Base-by-base conservation (phyloP, 1,284 basidiomycete genomes). In the Flammula alnicola region DNA sequence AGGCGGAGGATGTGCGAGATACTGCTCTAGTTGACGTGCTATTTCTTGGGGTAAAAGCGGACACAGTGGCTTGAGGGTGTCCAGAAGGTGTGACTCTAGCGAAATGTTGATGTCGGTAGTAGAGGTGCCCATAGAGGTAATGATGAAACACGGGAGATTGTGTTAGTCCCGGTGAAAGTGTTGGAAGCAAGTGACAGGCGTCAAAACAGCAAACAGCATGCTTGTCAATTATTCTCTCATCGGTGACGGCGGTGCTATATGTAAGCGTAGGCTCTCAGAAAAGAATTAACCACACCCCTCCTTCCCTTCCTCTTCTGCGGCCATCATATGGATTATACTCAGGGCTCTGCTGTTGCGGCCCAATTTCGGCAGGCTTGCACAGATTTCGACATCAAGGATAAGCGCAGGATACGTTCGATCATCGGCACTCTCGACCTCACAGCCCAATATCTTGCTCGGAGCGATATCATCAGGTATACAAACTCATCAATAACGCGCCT, bases 71-170 rank as follows among this genome's bases (percentile, higher is more conserved):
- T 59, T 63, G 19, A 91, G 71, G 41, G 65, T 58, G 27, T 78
- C 71, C 12, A 72, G 54, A 20, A 91, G 78, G 63, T 90, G 86
- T 0, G 74, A 64, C 57, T 88, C 86, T 29, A 91, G 68, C 6
- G 88, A 91, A 44, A 91, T 70, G 52, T 80, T 81, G 55, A 87
- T 68, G 44, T 71, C 69, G 47, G 56, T 31, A 25, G 53, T 48
- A 51, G 48, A 53, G 36, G 44, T 54, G 30, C 50, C 42, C 55
- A 57, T 59, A 45, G 47, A 30, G n/a, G 23, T n/a, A n/a, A n/a
- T n/a, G n/a, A n/a, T n/a, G n/a, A n/a, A n/a, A n/a, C n/a, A n/a
- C n/a, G n/a, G n/a, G n/a, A n/a, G n/a, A n/a, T n/a, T n/a, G n/a
- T 19, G 30, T 47, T 33, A 30, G 47, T n/a, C n/a, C n/a, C n/a